Conservation (phyloP, 2,329 filamentous ascomycete species). For the Talaromyces sp. region DNA sequence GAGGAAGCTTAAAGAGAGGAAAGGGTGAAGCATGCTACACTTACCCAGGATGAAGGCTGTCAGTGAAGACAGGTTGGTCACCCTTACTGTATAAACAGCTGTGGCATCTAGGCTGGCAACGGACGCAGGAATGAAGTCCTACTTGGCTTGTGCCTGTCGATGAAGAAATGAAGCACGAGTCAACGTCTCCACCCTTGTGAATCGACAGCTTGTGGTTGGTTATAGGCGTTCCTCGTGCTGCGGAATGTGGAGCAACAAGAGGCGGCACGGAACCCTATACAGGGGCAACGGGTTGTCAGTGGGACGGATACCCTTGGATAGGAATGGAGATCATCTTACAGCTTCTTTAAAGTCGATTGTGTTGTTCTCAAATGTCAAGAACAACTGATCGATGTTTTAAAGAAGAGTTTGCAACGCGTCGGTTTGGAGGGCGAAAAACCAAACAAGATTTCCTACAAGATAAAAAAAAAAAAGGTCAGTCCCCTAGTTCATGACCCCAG, state of each 20-base stretch:
- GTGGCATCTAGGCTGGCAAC: constrained; percentile 40
- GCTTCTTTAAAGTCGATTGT: constrained; percentile 25
- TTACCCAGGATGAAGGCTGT: constrained; percentile 39
- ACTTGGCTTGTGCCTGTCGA: constrained; percentile 31
- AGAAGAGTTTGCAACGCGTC: neutral
- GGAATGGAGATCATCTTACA: constrained; percentile 25
- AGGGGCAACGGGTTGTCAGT: constrained; percentile 35
- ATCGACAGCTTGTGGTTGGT: constrained; percentile 23
- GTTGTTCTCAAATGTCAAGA: constrained; percentile 17
- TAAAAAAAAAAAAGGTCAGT: neutral
- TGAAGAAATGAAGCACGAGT: constrained; percentile 40
- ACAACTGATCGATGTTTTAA: constrained; percentile 1
- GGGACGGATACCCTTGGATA: constrained; percentile 22
- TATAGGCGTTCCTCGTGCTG: constrained; percentile 25
- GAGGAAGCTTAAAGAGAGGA: constrained; percentile 12
- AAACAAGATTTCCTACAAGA: constrained; percentile 3
- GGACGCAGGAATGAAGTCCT: constrained; percentile 36
- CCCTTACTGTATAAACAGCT: constrained; percentile 39
- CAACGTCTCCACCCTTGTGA: constrained; percentile 42
- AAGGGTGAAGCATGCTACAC: constrained; percentile 14
- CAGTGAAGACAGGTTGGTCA: constrained; percentile 35
- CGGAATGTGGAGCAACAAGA: constrained; percentile 32
- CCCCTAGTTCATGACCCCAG: neutral
- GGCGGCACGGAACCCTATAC: constrained; percentile 34
- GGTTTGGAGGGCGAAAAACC: neutral